Conservation (phyloP, 352 stramenopile species). For the Halophytophthora batemanensis region DNA sequence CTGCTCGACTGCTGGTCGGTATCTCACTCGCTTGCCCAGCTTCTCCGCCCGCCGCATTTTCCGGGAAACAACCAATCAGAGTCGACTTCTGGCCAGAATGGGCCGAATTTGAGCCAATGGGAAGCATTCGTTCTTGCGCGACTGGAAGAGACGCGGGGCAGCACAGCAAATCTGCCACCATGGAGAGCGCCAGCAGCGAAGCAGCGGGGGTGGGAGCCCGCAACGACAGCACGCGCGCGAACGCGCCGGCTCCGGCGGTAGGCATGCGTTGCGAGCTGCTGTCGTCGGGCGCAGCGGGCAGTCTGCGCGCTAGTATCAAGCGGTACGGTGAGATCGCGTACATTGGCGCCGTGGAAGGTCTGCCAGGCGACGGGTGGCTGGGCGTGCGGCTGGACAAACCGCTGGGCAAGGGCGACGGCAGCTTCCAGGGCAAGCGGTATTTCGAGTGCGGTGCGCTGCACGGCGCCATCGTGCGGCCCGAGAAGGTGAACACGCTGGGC, state of each 20-base stretch:
- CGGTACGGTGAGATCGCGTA: conserved; percentile 69
- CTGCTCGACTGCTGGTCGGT: too few relatives aligned
- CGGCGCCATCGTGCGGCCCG: conserved; percentile 61
- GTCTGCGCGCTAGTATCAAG: conserved; percentile 58
- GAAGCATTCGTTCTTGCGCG: too few relatives aligned
- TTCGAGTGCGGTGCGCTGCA: conserved; percentile 60
- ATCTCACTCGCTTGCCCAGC: too few relatives aligned
- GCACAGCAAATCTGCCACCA: too few relatives aligned
- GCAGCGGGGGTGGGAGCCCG: too few relatives aligned
- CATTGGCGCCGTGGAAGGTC: conserved; percentile 47
- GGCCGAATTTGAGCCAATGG: too few relatives aligned
- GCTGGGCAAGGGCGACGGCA: conserved; percentile 73
- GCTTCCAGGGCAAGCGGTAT: conserved; percentile 47
- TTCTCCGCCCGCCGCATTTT: too few relatives aligned
- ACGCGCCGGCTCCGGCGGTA: conserved; percentile 10
- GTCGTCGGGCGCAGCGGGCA: conserved; percentile 22
- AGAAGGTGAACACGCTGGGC: conserved; percentile 50
- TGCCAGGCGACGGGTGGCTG: conserved; percentile 63
- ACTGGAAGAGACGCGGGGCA: too few relatives aligned
- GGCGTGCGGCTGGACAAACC: conserved; percentile 73
- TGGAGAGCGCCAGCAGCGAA: too few relatives aligned
- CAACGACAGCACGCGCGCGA: too few relatives aligned
- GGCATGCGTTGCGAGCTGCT: conserved; percentile 60
- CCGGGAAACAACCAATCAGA: too few relatives aligned
- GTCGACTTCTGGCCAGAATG: too few relatives aligned